Conservation (phyloP, 2,329 filamentous ascomycete genomes). For the Periconia sp. region DNA sequence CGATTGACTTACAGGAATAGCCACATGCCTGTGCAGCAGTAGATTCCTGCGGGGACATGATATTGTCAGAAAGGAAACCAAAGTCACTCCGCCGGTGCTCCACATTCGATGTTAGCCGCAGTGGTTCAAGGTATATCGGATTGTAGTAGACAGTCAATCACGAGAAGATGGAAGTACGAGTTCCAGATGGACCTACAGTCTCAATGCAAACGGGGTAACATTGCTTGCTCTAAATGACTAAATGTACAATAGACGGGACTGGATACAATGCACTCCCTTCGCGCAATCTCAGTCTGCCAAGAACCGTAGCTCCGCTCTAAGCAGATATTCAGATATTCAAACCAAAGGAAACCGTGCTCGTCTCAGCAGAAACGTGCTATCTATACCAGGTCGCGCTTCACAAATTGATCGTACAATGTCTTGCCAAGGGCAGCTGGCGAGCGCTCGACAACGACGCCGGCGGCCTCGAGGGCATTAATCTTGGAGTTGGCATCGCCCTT, state of each 20-base stretch:
- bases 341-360: slow-evolving; percentile 18
- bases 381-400: slow-evolving; percentile 93
- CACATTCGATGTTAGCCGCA: no score
- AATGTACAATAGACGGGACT: slow-evolving; percentile 40
- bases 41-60: no score
- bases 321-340: slow-evolving; percentile 24
- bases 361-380: background rate
- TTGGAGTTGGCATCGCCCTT: slow-evolving; percentile 99
- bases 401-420: slow-evolving; percentile 92
- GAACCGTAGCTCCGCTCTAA: slow-evolving; percentile 25
- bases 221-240: slow-evolving; percentile 45
- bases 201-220: slow-evolving; percentile 26
- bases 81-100: no score
- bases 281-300: slow-evolving; percentile 26
- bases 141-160: background rate
- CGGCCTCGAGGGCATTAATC: slow-evolving; percentile 90
- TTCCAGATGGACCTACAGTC: slow-evolving; percentile 6
- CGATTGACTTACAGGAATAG: no score
- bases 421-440: slow-evolving; percentile 82
- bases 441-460: slow-evolving; percentile 95
- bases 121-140: no score
- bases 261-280: slow-evolving; percentile 19
- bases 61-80: no score
- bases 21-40: no score
- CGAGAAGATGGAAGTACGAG: background rate